Evolutionary conservation across 176 grass and related monocot species (phyloP).

Genomic region (Thalia dealbata): DNA sequence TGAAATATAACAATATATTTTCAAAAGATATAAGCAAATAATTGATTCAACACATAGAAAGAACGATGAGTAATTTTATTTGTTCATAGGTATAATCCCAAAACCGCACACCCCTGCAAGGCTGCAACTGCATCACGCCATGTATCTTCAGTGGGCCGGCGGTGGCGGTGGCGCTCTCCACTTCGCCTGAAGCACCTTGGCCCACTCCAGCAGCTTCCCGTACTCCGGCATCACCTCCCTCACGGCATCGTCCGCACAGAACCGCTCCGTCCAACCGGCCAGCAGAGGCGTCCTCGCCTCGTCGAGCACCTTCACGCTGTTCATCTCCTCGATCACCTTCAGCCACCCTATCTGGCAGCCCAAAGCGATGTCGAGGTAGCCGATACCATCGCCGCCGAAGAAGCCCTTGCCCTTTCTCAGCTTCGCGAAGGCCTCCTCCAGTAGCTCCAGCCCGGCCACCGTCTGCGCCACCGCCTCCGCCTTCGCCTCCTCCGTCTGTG

Average conservation of each 20-base stretch:
- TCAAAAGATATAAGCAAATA: too few relatives aligned
- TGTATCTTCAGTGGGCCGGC: too few relatives aligned
- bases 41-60: too few relatives aligned
- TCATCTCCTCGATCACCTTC: slow-evolving; percentile 29
- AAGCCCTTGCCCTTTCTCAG: slow-evolving; percentile 30
- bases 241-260: slow-evolving; percentile 29
- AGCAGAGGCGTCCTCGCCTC: slow-evolving; percentile 11
- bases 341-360: slow-evolving; percentile 31
- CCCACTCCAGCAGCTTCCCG: slow-evolving; percentile 27
- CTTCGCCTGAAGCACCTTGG: neutral
- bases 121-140: too few relatives aligned
- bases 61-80: too few relatives aligned
- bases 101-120: too few relatives aligned
- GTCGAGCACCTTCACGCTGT: slow-evolving; percentile 21
- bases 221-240: slow-evolving; percentile 26
- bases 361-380: slow-evolving; percentile 45
- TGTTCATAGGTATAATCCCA: too few relatives aligned
- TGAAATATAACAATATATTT: too few relatives aligned
- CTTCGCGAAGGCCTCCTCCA: neutral
- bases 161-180: too few relatives aligned
- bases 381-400: slow-evolving; percentile 48
- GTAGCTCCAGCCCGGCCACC: neutral
- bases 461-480: neutral
- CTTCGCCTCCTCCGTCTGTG: neutral
- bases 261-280: neutral